Percentiles rank a stretch among this genome's conserved stretches.
Evolutionary conservation across 371 early-diverging fungal genomes (phyloP).

Genomic region (Syncephalastrum contaminatum): DNA sequence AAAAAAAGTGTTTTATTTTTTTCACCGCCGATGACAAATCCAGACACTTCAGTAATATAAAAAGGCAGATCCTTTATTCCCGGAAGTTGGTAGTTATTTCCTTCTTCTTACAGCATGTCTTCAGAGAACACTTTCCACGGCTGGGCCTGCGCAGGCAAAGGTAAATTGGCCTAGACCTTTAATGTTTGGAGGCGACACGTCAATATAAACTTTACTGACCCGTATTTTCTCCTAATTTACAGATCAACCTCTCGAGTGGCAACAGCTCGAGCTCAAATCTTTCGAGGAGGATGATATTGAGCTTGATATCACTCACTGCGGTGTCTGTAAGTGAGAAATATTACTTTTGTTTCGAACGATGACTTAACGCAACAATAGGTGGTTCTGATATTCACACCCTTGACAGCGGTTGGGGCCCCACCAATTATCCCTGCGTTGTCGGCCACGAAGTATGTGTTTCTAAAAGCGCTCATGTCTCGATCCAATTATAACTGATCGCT

Average conservation of each 20-base stretch:
- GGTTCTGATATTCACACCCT: conserved; percentile 56
- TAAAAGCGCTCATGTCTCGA: not conserved
- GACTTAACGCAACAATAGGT: conserved; percentile 6
- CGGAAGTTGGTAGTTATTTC: no score
- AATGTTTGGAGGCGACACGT: not conserved
- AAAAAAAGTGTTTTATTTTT: no score
- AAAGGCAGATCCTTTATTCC: no score
- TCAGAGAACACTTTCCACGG: conserved; percentile 24
- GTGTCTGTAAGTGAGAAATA: conserved; percentile 6
- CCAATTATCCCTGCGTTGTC: conserved; percentile 58
- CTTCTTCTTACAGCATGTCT: not conserved
- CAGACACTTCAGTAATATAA: no score
- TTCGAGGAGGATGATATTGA: conserved; percentile 55
- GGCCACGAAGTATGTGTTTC: conserved; percentile 49
- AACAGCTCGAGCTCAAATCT: conserved; percentile 17
- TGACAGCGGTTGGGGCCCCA: conserved; percentile 67
- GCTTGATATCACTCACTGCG: conserved; percentile 61
- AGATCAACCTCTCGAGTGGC: conserved; percentile 23
- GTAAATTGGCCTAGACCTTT: not conserved
- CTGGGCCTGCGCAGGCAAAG: conserved; percentile 27
- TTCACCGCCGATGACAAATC: no score
- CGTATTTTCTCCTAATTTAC: not conserved
- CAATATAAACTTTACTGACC: not conserved
- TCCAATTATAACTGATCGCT: not conserved
- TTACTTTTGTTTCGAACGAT: no score